Base-by-base conservation (phyloP, 2,329 filamentous ascomycete species). In the Hypoxylon sp. region DNA sequence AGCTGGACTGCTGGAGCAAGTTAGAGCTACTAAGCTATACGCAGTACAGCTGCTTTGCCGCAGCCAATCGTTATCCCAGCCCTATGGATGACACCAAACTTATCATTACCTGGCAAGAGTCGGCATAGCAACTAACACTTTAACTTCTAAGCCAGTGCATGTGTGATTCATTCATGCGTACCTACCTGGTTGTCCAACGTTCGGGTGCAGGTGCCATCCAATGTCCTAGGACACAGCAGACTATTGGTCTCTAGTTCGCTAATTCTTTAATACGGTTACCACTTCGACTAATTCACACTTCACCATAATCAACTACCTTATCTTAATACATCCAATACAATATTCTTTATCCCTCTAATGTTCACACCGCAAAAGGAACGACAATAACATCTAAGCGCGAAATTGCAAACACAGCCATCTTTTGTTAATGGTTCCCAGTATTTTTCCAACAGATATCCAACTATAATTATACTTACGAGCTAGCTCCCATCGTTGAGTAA, bases 21-120 rank as follows among this genome's bases (percentile, higher is more conserved):
- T n/a, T n/a, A n/a, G n/a, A n/a, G n/a, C n/a, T n/a, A n/a, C n/a
- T n/a, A n/a, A n/a, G n/a, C n/a, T n/a, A n/a, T n/a, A n/a, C n/a
- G n/a, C n/a, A n/a, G n/a, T n/a, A n/a, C n/a, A n/a, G n/a, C n/a
- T n/a, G n/a, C n/a, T n/a, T n/a, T n/a, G n/a, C n/a, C n/a, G n/a
- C n/a, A n/a, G 25, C 54, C 40, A 53, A 57, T 57, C 34, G 29
- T 26, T 19, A 15, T 40, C 16, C 17, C 34, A 57, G 55, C 46
- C 55, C 40, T 57, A 55, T 23, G 19, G n/a, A n/a, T n/a, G n/a
- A 23, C 8, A 17, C 32, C 20, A 9, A 16, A 16, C 20, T 35
- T 57, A 44, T 20, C 17, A 54, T 55, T 47, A 55, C n/a, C n/a
- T n/a, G 49, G 53, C 48, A 49, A 42, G 42, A 50, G 21, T 8